These are phyloP conservation scores for Lodderomyces elongisporus DNA, from an alignment of 1,139 yeast genomes.

Conservation along the genomic window DNA sequence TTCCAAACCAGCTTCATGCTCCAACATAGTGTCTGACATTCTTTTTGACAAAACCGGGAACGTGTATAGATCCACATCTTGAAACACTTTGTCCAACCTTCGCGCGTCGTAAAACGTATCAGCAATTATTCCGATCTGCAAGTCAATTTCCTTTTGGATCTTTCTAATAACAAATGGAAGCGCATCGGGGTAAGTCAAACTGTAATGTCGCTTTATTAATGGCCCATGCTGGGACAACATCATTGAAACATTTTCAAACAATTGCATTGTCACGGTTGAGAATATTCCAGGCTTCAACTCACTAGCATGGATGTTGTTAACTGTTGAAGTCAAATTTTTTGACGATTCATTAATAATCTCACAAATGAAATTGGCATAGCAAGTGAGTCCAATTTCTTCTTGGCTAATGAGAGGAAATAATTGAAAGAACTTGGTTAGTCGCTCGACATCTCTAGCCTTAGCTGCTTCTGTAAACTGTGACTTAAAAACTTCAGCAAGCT, in stretches of 20 bases:
- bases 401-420: slow-evolving; percentile 82
- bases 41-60: slow-evolving; percentile 44
- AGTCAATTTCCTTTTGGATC: slow-evolving; percentile 83
- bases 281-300: slow-evolving; percentile 45
- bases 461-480: slow-evolving; percentile 71
- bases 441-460: slow-evolving; percentile 54
- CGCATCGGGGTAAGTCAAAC: slow-evolving; percentile 44
- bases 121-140: slow-evolving; percentile 81
- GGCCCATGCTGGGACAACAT: slow-evolving; percentile 85
- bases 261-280: slow-evolving; percentile 64
- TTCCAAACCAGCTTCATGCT: slow-evolving; percentile 9
- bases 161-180: slow-evolving; percentile 64
- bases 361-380: slow-evolving; percentile 83
- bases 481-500: slow-evolving; percentile 54
- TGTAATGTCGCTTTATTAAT: slow-evolving; percentile 69
- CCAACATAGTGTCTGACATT: slow-evolving; percentile 16
- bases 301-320: slow-evolving; percentile 28
- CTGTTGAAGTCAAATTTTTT: slow-evolving; percentile 49
- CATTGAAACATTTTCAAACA: slow-evolving; percentile 80
- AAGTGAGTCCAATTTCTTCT: slow-evolving; percentile 65
- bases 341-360: slow-evolving; percentile 78
- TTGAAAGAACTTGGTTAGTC: slow-evolving; percentile 73
- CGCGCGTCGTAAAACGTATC: slow-evolving; percentile 82
- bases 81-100: slow-evolving; percentile 50
- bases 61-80: slow-evolving; percentile 53